A percentile compares a stretch with the other conserved stretches of the same genome.
These are phyloP conservation scores for Datisca glomerata DNA, from an alignment of 306 rosid species.

Conservation along the genomic window DNA sequence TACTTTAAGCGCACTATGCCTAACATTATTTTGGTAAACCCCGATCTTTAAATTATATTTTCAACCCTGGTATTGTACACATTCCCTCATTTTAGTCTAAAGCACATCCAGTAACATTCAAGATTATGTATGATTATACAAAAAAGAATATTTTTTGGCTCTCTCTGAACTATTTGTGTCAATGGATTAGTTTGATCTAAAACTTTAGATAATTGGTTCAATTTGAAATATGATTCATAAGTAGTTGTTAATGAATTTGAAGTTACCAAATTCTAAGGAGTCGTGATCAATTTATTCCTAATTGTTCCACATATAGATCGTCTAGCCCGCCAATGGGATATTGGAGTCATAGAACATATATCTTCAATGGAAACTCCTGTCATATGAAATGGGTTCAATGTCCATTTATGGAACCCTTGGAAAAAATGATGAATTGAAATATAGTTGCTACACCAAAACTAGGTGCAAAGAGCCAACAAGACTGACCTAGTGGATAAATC, in stretches of 20 bases:
- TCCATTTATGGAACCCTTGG: neutral
- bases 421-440: neutral
- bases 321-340: too few relatives aligned
- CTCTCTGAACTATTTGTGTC: conserved; percentile 2
- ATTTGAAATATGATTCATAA: neutral
- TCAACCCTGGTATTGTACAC: too few relatives aligned
- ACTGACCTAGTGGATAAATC: neutral
- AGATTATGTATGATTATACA: too few relatives aligned
- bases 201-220: neutral
- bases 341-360: too few relatives aligned
- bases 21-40: too few relatives aligned
- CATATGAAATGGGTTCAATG: neutral
- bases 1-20: too few relatives aligned
- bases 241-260: neutral
- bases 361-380: neutral
- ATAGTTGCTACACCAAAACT: neutral
- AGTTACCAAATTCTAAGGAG: neutral
- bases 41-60: too few relatives aligned
- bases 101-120: too few relatives aligned
- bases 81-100: too few relatives aligned
- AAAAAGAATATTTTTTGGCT: too few relatives aligned
- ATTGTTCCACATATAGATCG: too few relatives aligned
- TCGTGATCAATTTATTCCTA: too few relatives aligned
- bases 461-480: neutral
- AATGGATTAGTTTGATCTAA: neutral